A percentile compares a stretch with the other conserved stretches of the same genome.
Conservation (phyloP, 345 rosid species). For the Combretum micranthum region DNA sequence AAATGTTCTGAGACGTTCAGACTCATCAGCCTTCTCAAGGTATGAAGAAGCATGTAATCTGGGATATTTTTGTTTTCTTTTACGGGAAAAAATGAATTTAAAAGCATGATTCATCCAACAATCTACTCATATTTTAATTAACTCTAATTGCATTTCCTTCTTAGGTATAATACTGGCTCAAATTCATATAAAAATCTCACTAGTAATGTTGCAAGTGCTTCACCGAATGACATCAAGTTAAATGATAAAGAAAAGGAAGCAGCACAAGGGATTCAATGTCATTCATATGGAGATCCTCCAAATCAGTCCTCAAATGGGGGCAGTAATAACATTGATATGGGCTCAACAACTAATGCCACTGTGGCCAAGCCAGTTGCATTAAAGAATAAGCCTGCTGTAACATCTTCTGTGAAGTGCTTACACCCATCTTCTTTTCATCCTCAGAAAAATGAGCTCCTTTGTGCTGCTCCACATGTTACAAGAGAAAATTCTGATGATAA, state of each 20-base stretch:
- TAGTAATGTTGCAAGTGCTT: slow-evolving; percentile 23
- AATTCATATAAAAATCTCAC: slow-evolving; percentile 22
- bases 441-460: slow-evolving; percentile 15
- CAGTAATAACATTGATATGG: slow-evolving; percentile 43
- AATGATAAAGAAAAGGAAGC: slow-evolving; percentile 20
- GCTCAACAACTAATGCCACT: slow-evolving; percentile 34
- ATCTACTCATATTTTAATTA: slow-evolving; percentile 4
- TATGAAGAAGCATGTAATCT: slow-evolving; percentile 16
- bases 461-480: slow-evolving; percentile 12
- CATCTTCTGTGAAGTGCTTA: slow-evolving; percentile 25
- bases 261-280: slow-evolving; percentile 16
- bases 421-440: slow-evolving; percentile 25
- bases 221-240: slow-evolving; percentile 15
- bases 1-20: slow-evolving; percentile 55
- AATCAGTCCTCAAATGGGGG: slow-evolving; percentile 36
- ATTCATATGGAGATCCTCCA: slow-evolving; percentile 26
- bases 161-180: slow-evolving; percentile 37
- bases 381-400: slow-evolving; percentile 27
- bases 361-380: slow-evolving; percentile 17
- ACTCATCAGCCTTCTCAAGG: slow-evolving; percentile 74
- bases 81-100: slow-evolving; percentile 4
- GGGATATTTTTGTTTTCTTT: background rate
- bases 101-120: background rate
- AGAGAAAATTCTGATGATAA: slow-evolving; percentile 22
- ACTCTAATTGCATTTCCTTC: too few species aligned